A percentile compares a stretch with the other conserved stretches of the same genome.
Evolutionary conservation across 1,284 basidiomycete species (phyloP).

Genomic region (Moesziomyces antarcticus): DNA sequence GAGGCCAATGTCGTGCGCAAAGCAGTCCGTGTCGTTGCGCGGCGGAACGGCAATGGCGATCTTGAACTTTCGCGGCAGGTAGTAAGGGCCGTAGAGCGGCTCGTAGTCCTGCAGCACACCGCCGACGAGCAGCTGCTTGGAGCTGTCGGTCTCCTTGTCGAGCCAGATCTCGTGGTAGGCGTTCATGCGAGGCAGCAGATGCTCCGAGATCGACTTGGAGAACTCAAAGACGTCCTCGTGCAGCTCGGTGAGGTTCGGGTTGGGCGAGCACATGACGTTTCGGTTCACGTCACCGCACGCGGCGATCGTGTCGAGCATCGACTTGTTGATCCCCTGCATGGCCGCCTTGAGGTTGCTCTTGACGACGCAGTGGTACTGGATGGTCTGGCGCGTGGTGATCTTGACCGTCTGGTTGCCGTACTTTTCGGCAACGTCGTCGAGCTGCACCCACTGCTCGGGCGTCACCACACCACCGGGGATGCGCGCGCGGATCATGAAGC

Average conservation of each 20-base stretch:
- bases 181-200: slow-evolving; percentile 87
- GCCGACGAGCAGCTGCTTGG: slow-evolving; percentile 82
- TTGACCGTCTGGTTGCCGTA: slow-evolving; percentile 95
- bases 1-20: slow-evolving; percentile 94
- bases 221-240: slow-evolving; percentile 88
- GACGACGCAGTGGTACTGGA: slow-evolving; percentile 99
- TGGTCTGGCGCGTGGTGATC: slow-evolving; percentile 97
- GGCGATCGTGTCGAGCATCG: slow-evolving; percentile 91
- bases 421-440: slow-evolving; percentile 95
- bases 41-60: slow-evolving; percentile 95
- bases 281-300: slow-evolving; percentile 98
- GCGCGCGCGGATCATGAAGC: slow-evolving; percentile 98
- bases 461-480: slow-evolving; percentile 95
- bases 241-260: slow-evolving; percentile 85
- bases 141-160: slow-evolving; percentile 72
- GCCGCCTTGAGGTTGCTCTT: slow-evolving; percentile 95
- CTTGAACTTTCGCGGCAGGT: slow-evolving; percentile 98
- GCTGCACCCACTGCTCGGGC: slow-evolving; percentile 90
- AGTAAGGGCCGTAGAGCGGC: slow-evolving; percentile 95
- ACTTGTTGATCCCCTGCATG: slow-evolving; percentile 95
- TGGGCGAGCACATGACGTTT: slow-evolving; percentile 91
- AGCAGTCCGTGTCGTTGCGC: slow-evolving; percentile 95
- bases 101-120: slow-evolving; percentile 93
- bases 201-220: slow-evolving; percentile 84
- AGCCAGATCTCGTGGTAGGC: slow-evolving; percentile 99